Conservation (phyloP, 2,329 filamentous ascomycete species). For the Emmonsia crescens region DNA sequence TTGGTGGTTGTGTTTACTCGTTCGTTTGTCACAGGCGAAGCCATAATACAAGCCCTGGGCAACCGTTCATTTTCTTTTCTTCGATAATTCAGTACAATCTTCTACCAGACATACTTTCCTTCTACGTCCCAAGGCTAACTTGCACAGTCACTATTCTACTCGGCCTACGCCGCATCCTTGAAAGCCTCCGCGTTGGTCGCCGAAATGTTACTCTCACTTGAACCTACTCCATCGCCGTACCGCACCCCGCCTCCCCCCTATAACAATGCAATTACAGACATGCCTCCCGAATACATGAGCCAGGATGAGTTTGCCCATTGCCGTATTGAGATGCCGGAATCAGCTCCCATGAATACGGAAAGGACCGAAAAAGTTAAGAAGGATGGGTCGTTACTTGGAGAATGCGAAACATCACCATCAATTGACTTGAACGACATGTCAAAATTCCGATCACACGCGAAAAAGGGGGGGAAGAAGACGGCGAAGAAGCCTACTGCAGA, state of each 20-base stretch:
- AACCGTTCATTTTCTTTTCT: neutral
- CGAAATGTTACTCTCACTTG: conserved; percentile 6
- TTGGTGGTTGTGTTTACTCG: neutral
- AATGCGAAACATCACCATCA: neutral
- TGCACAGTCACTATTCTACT: conserved; percentile 3
- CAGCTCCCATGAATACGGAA: neutral
- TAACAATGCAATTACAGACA: conserved; percentile 10
- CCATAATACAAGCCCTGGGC: neutral
- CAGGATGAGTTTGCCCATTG: conserved; percentile 2
- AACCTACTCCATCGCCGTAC: neutral
- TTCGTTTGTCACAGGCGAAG: neutral
- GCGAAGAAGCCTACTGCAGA: conserved; percentile 5
- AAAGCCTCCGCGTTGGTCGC: conserved; percentile 10
- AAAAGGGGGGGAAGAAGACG: conserved; percentile 9
- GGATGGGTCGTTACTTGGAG: neutral
- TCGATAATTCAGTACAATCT: neutral
- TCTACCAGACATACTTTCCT: neutral
- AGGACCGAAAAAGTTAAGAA: neutral
- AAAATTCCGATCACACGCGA: conserved; percentile 7
- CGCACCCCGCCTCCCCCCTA: conserved; percentile 11
- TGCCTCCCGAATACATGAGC: conserved; percentile 23
- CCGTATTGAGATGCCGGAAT: neutral
- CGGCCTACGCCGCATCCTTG: conserved; percentile 5
- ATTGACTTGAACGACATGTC: conserved; percentile 11
- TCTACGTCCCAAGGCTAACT: conserved; percentile 4